Base-by-base conservation (phyloP, 306 rosid species). In the Lathyrus aphaca region DNA sequence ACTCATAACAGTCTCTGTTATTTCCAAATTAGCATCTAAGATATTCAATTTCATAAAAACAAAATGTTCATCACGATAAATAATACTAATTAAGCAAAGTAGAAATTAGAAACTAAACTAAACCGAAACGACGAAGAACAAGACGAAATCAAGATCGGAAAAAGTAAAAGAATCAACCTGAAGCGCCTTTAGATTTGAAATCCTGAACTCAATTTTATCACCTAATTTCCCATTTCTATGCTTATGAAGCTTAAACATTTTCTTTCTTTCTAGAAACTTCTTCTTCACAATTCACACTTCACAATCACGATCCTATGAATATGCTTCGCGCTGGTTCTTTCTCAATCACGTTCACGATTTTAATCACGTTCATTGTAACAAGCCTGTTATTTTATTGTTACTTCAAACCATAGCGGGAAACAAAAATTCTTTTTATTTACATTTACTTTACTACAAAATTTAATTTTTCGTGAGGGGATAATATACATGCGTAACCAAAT, bases 161-260 rank as follows among this genome's bases (percentile, higher is more conserved):
- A 1, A n/a, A 8, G 8, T 42, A 38, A 54, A 10, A 5, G 43
- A 50, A 9, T 1, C 18, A 50, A 84, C 92, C 89, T 87, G 84
- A 11, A 81, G 76, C 0, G 86, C 86, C 29, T 87, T 75, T 40
- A 87, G 82, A 64, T 85, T 65, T 12, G 92, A 85, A 73, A 87
- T 74, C 58, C 78, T 84, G 83, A 84, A 84, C 55, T 86, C 85
- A n/a, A 79, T 37, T 76, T 49, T 71, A 2, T 80, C 83, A n/a
- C 66, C 86, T 11, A 97, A 87, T 79, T 87, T 90, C 9, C 80
- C 32, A 6, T 72, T 60, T 79, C 79, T 80, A 68, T 77, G 75
- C 83, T 82, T 94, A 58, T 88, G 94, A 59, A 94, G 19, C 85
- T 90, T 82, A 66, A 94, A 88, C 98, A 94, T 94, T 71, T 53